phyloP scores from a whole-genome alignment of 2,329 filamentous ascomycete genomes.

The Ophiostoma sp. region DNA sequence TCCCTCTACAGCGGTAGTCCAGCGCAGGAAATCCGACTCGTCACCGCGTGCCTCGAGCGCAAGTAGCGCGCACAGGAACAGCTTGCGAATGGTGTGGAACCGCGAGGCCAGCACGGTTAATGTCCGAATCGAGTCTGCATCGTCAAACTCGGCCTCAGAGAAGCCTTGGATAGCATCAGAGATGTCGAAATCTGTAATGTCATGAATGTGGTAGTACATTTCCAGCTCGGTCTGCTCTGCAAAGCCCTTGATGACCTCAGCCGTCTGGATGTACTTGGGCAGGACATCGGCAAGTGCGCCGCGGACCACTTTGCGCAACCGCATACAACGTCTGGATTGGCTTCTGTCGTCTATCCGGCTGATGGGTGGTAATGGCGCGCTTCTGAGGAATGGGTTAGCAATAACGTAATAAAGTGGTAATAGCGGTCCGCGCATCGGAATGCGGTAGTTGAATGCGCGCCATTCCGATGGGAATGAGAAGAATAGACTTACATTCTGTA shows the following conservation, averaged over 20 bases:
- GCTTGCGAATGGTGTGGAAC: slow-evolving; percentile 76
- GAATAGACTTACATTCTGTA: slow-evolving; percentile 69
- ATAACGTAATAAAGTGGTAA: neutral
- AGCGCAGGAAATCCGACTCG: slow-evolving; percentile 72
- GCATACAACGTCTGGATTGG: slow-evolving; percentile 74
- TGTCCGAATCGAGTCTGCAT: slow-evolving; percentile 73
- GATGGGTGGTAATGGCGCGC: slow-evolving; percentile 86
- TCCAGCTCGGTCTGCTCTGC: slow-evolving; percentile 80
- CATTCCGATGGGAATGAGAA: neutral
- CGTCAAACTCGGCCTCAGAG: slow-evolving; percentile 66
- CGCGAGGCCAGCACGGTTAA: slow-evolving; percentile 80
- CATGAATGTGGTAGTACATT: slow-evolving; percentile 89
- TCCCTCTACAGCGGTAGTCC: slow-evolving; percentile 75
- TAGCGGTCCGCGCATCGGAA: neutral
- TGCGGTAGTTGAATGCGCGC: neutral
- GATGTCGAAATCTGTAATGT: slow-evolving; percentile 72
- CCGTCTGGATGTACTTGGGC: slow-evolving; percentile 69
- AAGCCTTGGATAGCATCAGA: slow-evolving; percentile 67
- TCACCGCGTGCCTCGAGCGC: slow-evolving; percentile 82
- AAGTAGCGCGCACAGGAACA: slow-evolving; percentile 84
- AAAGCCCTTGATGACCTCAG: slow-evolving; percentile 67
- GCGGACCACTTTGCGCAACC: slow-evolving; percentile 74
- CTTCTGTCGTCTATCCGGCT: slow-evolving; percentile 83
- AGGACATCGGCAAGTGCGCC: slow-evolving; percentile 69
- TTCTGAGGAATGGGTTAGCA: slow-evolving; percentile 52